Evolutionary conservation across 768 basidiomycete genomes (phyloP).

Genomic region (Termitomyces sp.): DNA sequence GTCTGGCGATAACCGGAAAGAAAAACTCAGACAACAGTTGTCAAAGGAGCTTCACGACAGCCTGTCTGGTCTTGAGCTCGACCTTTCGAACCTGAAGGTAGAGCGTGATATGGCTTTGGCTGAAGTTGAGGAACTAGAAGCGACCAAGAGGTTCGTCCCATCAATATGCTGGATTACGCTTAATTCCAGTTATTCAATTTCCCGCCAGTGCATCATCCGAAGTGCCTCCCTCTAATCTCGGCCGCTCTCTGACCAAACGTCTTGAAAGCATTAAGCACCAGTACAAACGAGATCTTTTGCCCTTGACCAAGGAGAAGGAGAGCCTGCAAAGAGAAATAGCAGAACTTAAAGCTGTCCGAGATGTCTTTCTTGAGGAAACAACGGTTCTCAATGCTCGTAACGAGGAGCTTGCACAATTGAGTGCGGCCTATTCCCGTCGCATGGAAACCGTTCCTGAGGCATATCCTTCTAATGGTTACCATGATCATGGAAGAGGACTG

Average conservation of each 20-base stretch:
- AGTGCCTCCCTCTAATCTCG: conserved; percentile 39
- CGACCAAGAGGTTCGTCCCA: conserved; percentile 58
- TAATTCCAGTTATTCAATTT: conserved; percentile 3
- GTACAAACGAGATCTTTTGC: conserved; percentile 83
- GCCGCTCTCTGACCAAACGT: conserved; percentile 75
- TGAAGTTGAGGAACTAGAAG: conserved; percentile 87
- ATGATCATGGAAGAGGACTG: conserved; percentile 13
- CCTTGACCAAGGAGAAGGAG: conserved; percentile 80
- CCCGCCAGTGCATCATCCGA: conserved; percentile 26
- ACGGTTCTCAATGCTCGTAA: conserved; percentile 87
- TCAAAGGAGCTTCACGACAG: conserved; percentile 75
- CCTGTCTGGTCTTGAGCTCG: conserved; percentile 74
- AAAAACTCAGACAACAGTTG: conserved; percentile 74
- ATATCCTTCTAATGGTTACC: conserved; percentile 21
- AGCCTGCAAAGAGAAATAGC: conserved; percentile 72
- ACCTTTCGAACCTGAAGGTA: conserved; percentile 81
- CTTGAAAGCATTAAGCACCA: conserved; percentile 84
- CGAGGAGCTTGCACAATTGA: conserved; percentile 87
- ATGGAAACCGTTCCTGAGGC: conserved; percentile 52
- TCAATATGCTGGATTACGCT: neutral
- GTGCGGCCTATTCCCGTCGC: conserved; percentile 75
- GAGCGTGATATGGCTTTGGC: conserved; percentile 91
- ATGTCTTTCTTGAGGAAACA: conserved; percentile 88
- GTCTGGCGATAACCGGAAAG: conserved; percentile 70
- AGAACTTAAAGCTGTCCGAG: conserved; percentile 82